Base-by-base conservation (phyloP, 306 rosid genomes). In the Cucumis cinereus region DNA sequence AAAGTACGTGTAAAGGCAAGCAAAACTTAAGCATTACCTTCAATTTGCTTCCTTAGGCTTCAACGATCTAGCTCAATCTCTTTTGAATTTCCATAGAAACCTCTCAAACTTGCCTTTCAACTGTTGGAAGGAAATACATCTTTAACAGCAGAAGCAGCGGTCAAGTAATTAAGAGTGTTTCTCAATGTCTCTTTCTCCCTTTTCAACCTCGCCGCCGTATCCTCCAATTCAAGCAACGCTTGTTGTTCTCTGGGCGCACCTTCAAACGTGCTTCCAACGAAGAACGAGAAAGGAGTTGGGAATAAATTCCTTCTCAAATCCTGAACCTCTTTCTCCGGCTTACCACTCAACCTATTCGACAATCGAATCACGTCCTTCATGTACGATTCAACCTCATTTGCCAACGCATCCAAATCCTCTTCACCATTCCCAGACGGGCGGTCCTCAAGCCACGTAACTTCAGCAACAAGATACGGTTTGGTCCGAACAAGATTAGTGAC, bases 211-310 rank as follows among this genome's bases (percentile, higher is more conserved):
- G 96, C 86, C 10, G 88, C 93, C 16, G 99, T 90, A 75, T 95
- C 98, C 84, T 89, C 99, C 87, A 95, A 79, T 79, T 95, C 99
- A 16, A 95, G 95, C 79, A 95, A 77, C 10, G 99, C 97, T 55
- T 95, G 99, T 81, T 95, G 98, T 86, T 95, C 99, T 74, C 97
- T 87, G 1, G 99, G 99, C 8, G 99, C 99, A 0, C 99, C 99
- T 69, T 95, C 99, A 60, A 95, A 95, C 4, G 99, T 95, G 80
- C 97, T 90, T 5, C 99, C 99, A 7, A 95, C 98, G 50, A 95
- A 95, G 83, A 95, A 92, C 62, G 99, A 95, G 77, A 92, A 95
- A 50, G 93, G 96, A 80, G 99, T 95, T 30, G 99, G 99, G 12
- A 95, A 95, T 0, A 90, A 82, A 78, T 95, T 92, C 87, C 98